Percentiles rank a stretch among this genome's conserved stretches.
Evolutionary conservation across 306 rosid genomes (phyloP).

Genomic region (Castanospermum australe): DNA sequence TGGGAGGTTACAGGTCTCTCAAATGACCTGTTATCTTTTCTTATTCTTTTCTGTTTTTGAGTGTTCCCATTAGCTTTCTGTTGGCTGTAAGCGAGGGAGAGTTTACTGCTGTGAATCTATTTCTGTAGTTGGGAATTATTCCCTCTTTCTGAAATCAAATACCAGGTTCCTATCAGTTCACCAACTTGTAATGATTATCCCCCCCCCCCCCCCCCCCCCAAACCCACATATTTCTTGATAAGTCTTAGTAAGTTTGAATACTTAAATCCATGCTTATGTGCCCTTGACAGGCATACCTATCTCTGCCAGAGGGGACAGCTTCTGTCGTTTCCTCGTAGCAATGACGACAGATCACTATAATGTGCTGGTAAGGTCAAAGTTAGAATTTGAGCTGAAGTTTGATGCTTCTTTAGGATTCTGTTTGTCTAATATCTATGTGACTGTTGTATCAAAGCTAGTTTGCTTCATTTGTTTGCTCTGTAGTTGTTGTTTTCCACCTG

Average conservation of each 20-base stretch:
- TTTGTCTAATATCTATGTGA: not conserved
- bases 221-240: not conserved
- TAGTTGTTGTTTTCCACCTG: not conserved
- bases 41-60: no score
- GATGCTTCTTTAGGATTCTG: not conserved
- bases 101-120: no score
- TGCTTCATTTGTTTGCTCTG: not conserved
- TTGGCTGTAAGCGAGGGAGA: no score
- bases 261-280: not conserved
- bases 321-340: conserved; percentile 76
- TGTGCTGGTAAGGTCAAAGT: conserved; percentile 57
- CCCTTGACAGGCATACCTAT: conserved; percentile 84
- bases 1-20: no score
- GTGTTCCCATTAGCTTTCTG: no score
- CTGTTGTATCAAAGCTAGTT: not conserved
- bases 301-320: conserved; percentile 88
- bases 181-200: not conserved
- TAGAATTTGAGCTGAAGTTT: not conserved
- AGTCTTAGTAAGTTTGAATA: not conserved
- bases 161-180: no score
- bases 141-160: no score
- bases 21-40: no score
- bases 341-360: conserved; percentile 79
- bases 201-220: no score
- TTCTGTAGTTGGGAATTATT: no score